Percentiles rank a stretch among this genome's conserved stretches.
Conservation (phyloP, 169 alveolate genomes). For the Perkinsus olseni region DNA sequence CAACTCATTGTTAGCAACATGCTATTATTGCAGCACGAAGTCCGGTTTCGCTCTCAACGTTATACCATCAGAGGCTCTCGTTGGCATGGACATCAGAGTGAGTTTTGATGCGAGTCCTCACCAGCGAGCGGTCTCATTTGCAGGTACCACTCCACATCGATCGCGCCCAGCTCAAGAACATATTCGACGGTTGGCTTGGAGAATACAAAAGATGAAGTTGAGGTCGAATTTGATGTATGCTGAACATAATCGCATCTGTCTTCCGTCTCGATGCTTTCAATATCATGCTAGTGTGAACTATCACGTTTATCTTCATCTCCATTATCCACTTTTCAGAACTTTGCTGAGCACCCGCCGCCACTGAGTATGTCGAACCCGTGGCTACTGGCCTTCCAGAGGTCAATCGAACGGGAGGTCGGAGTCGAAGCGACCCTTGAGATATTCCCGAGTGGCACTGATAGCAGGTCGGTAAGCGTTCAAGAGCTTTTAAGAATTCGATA, state of each 20-base stretch:
- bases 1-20: neutral
- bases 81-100: slow-evolving; percentile 22
- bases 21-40: neutral
- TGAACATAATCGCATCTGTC: neutral
- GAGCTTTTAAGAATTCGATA: too few relatives aligned
- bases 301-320: too few relatives aligned
- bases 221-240: neutral
- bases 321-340: too few relatives aligned
- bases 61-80: slow-evolving; percentile 26
- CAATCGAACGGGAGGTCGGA: neutral
- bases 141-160: neutral
- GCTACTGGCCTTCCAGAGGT: neutral
- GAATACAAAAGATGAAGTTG: neutral
- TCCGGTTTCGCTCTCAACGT: slow-evolving; percentile 16
- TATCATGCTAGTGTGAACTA: too few relatives aligned
- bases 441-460: neutral
- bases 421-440: neutral
- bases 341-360: neutral
- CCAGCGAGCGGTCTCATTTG: neutral
- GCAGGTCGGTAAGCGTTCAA: neutral
- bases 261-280: neutral
- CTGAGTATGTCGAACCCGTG: neutral
- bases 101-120: neutral
- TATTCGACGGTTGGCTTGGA: neutral
- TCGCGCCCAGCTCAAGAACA: neutral